Base-by-base conservation (phyloP, 208 protist species). In the Trypanosoma platydactyli region DNA sequence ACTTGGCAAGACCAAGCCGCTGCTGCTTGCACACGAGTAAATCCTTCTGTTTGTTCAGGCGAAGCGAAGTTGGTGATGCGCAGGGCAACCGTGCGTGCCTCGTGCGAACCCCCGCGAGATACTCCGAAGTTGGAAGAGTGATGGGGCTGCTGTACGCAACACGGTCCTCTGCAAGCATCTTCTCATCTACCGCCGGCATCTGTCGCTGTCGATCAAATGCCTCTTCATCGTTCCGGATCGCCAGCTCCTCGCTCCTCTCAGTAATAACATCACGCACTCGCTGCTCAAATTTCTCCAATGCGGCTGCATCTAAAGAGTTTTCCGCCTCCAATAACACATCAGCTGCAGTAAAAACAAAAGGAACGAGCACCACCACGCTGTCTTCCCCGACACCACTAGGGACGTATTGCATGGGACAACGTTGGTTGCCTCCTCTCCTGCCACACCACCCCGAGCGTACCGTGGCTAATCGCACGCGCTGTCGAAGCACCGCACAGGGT, bases 261-360 rank as follows among this genome's bases (percentile, higher is more conserved):
- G 73, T 71, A 16, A 95, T 66, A 46, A 68, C 71, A 15, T 71
- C 71, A 13, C 84, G 70, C 40, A 95, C 71, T 7, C 81, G 84
- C 65, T 77, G 69, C 71, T 89, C 81, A 49, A 88, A 92, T 3
- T 58, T 52, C 59, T 86, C 60, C 71, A 82, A 74, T 22, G 90
- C 90, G 9, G 83, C 84, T 7, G 77, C 75, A 58, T 95, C 90
- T 7, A 95, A 71, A 20, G 76, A 74, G 41, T 79, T 75, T 71
- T 92, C 85, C 33, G 87, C 90, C 77, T 93, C 87, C 41, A 89
- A 67, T 24, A 93, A 61, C 71, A 89, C 87, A 61, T 95, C 90
- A 3, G 83, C 83, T 1, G 73, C 72, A 16, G 79, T 83, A 58
- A 91, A 95, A 46, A 91, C 76, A 73, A 88, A 91, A 0, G 90